Evolutionary conservation across 2,329 filamentous ascomycete genomes (phyloP).

Genomic region (Blastomyces gilchristii): DNA sequence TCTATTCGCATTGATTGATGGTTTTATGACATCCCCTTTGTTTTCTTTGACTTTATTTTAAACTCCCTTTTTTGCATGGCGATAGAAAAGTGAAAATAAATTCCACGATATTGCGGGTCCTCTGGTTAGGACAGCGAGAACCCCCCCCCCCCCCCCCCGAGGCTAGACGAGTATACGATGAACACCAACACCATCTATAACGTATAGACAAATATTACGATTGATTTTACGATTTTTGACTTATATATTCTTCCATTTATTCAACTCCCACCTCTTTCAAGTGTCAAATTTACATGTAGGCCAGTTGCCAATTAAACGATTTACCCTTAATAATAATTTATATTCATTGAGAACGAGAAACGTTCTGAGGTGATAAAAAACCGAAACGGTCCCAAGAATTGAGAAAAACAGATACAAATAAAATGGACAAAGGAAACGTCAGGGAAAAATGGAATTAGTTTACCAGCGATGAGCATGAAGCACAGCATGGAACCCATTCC

Average conservation of each 20-base stretch:
- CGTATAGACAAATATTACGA: not conserved
- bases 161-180: not conserved
- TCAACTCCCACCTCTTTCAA: not conserved
- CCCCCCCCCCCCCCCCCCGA: too few species aligned
- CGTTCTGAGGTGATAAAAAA: not conserved
- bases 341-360: not conserved
- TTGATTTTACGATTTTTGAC: not conserved
- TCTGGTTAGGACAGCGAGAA: not conserved
- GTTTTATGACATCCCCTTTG: not conserved
- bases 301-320: not conserved
- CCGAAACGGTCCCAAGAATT: not conserved
- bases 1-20: not conserved
- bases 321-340: not conserved
- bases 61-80: not conserved
- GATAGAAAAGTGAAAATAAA: not conserved
- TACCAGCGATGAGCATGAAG: not conserved
- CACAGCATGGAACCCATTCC: not conserved
- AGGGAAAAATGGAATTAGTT: not conserved
- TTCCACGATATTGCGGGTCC: not conserved
- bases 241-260: not conserved
- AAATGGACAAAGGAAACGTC: not conserved
- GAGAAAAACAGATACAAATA: not conserved
- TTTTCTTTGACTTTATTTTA: not conserved
- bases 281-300: too few species aligned
- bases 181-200: not conserved